These are phyloP conservation scores for Trichoderma gamsii DNA, from an alignment of 495 filamentous ascomycete species.

Conservation along the genomic window DNA sequence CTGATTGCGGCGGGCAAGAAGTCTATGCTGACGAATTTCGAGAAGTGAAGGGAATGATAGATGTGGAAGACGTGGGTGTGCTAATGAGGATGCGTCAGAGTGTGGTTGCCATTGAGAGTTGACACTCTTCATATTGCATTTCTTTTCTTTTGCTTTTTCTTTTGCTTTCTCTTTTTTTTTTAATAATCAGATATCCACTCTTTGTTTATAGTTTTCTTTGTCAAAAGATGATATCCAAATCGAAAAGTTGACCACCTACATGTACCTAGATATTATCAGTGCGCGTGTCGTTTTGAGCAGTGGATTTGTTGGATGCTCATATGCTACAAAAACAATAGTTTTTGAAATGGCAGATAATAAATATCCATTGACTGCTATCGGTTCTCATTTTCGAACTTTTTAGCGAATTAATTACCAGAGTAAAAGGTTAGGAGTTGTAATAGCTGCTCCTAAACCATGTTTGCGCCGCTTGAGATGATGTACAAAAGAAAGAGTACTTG, in stretches of 20 bases:
- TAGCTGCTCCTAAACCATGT: too few species aligned
- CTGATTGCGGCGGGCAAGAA: constrained; percentile 14
- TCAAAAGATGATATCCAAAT: not conserved
- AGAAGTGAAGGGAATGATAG: not conserved
- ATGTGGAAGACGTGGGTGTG: not conserved
- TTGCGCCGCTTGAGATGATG: too few species aligned
- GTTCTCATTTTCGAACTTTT: not conserved
- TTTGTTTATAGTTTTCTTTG: not conserved
- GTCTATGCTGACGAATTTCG: constrained; percentile 20
- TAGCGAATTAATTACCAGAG: not conserved
- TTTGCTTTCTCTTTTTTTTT: not conserved
- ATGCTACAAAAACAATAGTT: not conserved
- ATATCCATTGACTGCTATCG: not conserved
- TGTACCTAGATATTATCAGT: not conserved
- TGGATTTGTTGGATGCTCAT: not conserved
- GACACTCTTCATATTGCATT: not conserved
- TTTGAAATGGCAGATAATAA: not conserved
- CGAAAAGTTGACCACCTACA: too few species aligned
- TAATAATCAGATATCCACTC: not conserved
- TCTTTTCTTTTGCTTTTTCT: not conserved
- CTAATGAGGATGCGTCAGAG: not conserved
- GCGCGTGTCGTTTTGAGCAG: not conserved
- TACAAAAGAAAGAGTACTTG: too few species aligned
- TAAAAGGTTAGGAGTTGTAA: not conserved
- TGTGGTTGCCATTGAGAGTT: not conserved